Base-by-base conservation (phyloP, 352 stramenopile genomes). In the Elongisporangium undulatum region DNA sequence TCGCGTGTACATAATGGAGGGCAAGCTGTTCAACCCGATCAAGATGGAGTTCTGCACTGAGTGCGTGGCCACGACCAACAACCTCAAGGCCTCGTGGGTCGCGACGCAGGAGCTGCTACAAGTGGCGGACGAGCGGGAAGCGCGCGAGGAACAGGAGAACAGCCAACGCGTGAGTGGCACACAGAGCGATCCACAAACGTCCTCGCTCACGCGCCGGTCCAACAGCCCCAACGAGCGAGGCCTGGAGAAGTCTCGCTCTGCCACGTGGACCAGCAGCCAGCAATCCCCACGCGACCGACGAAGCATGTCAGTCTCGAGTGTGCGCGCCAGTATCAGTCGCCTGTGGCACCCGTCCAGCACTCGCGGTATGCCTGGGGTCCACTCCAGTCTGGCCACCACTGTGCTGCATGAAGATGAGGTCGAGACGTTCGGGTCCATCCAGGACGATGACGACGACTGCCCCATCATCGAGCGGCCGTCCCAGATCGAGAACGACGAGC, bases 21-120 rank as follows among this genome's bases (percentile, higher is more conserved):
- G 56, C n/a, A 68, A 68, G 0, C 62, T 85, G 21, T 80, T 83
- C 55, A 68, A 85, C 48, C 78, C 76, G 12, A 69, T 82, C 56
- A 88, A 90, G 62, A 80, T 90, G 57, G 76, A 84, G n/a, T 87
- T 87, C 55, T 87, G 77, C 55, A 69, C 63, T 22, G 74, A 84
- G 63, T 87, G 77, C 53, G 60, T 84, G 39, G 55, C 63, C 23
- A 64, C 64, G 19, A 82, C 72, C 4, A 82, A 58, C 63, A 69
- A 68, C n/a, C 59, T 79, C 45, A 81, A 73, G 45, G 74, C 77
- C n/a, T 57, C 66, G 13, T 84, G 74, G 74, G 77, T 85, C 38
- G 77, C 77, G 8, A 70, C 72, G 1, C 77, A 84, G 64, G 77
- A 87, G 49, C 72, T 87, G 34, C 3, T 45, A 17, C 34, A 45